Percentiles rank a stretch among this genome's conserved stretches.
Evolutionary conservation across 2,329 filamentous ascomycete species (phyloP).

Genomic region (Trichoderma arundinaceum): DNA sequence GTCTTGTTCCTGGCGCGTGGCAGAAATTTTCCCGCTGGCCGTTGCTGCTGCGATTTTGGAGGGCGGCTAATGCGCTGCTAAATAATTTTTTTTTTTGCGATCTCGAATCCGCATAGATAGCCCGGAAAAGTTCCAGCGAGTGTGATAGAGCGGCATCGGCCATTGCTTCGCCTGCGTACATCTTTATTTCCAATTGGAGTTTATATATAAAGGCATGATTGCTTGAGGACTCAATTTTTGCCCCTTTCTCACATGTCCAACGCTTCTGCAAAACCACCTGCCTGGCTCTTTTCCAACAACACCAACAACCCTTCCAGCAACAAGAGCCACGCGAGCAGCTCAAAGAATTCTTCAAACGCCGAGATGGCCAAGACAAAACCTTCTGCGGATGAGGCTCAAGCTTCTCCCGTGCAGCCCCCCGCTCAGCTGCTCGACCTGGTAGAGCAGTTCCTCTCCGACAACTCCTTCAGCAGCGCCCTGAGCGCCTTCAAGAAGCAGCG

Average conservation of each 20-base stretch:
- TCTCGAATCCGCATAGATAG: background rate
- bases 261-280: slow-evolving; percentile 40
- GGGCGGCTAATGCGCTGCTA: slow-evolving; percentile 4
- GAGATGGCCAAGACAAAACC: slow-evolving; percentile 46
- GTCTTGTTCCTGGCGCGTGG: slow-evolving; percentile 26
- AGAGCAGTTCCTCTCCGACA: slow-evolving; percentile 67
- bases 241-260: slow-evolving; percentile 22
- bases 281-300: slow-evolving; percentile 55
- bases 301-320: slow-evolving; percentile 32
- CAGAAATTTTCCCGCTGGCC: slow-evolving; percentile 20
- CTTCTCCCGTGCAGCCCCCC: slow-evolving; percentile 48
- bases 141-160: background rate
- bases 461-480: slow-evolving; percentile 67
- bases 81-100: slow-evolving; percentile 16
- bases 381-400: slow-evolving; percentile 35
- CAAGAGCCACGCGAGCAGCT: slow-evolving; percentile 25
- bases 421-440: slow-evolving; percentile 70
- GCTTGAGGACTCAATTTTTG: background rate
- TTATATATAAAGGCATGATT: background rate
- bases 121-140: background rate
- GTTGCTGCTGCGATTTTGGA: background rate
- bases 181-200: background rate
- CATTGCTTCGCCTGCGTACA: background rate
- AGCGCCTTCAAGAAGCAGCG: slow-evolving; percentile 68
- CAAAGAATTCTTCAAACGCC: slow-evolving; percentile 32